Evolutionary conservation across 768 basidiomycete species (phyloP).

Genomic region (Krasilnikovozyma curviuscula): DNA sequence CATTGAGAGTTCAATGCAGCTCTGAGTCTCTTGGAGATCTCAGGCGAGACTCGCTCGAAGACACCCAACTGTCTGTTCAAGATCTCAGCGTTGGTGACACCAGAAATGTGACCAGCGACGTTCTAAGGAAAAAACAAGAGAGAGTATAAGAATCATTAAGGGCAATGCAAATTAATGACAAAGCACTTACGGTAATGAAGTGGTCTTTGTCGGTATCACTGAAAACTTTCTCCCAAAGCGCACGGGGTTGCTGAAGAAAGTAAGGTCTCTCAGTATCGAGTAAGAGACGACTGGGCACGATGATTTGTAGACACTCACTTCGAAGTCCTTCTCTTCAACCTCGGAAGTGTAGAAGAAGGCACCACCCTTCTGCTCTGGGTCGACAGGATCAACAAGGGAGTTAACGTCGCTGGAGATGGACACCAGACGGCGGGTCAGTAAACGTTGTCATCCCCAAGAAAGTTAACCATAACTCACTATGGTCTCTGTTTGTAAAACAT

Average conservation of each 20-base stretch:
- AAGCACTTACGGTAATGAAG: constrained; percentile 18
- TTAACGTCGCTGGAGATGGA: too few species aligned
- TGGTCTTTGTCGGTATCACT: constrained; percentile 22
- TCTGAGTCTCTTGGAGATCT: constrained; percentile 58
- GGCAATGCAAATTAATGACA: background rate
- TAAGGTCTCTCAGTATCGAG: constrained; percentile 10
- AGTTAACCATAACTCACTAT: too few species aligned
- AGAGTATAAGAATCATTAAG: background rate
- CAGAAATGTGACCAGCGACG: constrained; percentile 27
- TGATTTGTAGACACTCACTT: background rate
- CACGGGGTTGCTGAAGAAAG: constrained; percentile 25
- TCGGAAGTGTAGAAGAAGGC: constrained; percentile 37
- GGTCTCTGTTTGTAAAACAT: constrained; percentile 38
- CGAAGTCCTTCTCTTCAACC: constrained; percentile 54
- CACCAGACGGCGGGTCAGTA: too few species aligned
- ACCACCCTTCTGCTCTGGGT: constrained; percentile 18
- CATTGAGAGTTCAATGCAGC: constrained; percentile 46
- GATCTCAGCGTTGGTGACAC: constrained; percentile 17
- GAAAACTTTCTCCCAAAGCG: constrained; percentile 28
- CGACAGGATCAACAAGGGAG: constrained; percentile 3
- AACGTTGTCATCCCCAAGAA: too few species aligned
- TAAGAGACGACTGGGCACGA: background rate
- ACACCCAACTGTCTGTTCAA: constrained; percentile 29
- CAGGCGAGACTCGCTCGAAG: constrained; percentile 60
- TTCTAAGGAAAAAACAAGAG: constrained; percentile 15